Base-by-base conservation (phyloP, 306 rosid species). In the Gleditsia sinensis region DNA sequence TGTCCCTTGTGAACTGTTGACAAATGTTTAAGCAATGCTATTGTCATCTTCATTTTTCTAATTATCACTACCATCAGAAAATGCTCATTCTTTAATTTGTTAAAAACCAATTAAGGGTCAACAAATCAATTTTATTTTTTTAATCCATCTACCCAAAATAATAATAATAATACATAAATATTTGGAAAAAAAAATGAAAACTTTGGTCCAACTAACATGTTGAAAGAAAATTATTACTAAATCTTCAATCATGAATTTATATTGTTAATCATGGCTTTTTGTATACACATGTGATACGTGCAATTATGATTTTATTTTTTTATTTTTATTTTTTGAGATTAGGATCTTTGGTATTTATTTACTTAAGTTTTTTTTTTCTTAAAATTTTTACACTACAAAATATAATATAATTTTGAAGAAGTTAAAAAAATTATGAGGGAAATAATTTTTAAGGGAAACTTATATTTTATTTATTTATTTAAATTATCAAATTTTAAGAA, bases 51-150 rank as follows among this genome's bases (percentile, higher is more conserved):
- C 66, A 60, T 65, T 71, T 45, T 58, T 74, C 25, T 78, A 46
- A 71, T 59, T 79, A 65, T 75, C 28, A 74, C 69, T 54, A 61
- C 55, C 70, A 36, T 46, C 19, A 75, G 39, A 72, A 72, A 74
- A 37, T 61, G 69, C 70, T 69, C 65, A 69, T 78, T 71, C 83
- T 78, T 72, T 60, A n/a, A n/a, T n/a, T n/a, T 58, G 39, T 58
- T n/a, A n/a, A n/a, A n/a, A n/a, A n/a, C n/a, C n/a, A n/a, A n/a
- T n/a, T n/a, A 81, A 42, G 71, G 40, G 43, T 37, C 56, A 72
- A 17, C 69, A 60, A 51, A 21, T 20, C 3, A 39, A 9, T n/a
- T 30, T 67, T 9, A 20, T 23, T n/a, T 19, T n/a, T 11, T 36
- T 6, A 42, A 12, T 30, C 75, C 32, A n/a, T n/a, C n/a, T n/a